Evolutionary conservation across 352 stramenopile genomes (phyloP).

Genomic region (Aphanomyces astaci): DNA sequence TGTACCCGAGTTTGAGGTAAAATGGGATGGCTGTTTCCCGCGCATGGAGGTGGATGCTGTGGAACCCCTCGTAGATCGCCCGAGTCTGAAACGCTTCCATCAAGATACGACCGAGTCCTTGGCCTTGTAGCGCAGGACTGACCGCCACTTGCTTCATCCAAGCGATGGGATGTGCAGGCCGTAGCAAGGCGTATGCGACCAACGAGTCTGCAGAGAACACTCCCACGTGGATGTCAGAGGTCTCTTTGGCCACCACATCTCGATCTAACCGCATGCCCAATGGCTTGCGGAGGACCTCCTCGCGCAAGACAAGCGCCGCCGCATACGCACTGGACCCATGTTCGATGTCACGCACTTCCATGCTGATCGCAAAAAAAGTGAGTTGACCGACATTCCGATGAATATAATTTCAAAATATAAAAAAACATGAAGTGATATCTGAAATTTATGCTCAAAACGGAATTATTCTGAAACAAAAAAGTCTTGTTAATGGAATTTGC

Average conservation of each 20-base stretch:
- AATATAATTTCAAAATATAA: too few species aligned
- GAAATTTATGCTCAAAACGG: too few species aligned
- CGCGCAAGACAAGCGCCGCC: constrained; percentile 2
- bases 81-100: constrained; percentile 9
- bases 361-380: background rate
- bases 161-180: background rate
- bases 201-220: background rate
- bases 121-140: background rate
- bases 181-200: constrained; percentile 9
- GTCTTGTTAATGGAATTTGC: too few species aligned
- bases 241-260: constrained; percentile 5
- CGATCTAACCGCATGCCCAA: constrained; percentile 1
- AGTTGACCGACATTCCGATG: too few species aligned
- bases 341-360: constrained; percentile 7
- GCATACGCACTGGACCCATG: constrained; percentile 12
- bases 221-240: constrained; percentile 12
- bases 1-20: constrained; percentile 21
- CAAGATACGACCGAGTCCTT: constrained; percentile 17
- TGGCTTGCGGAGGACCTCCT: constrained; percentile 19
- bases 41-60: constrained; percentile 12
- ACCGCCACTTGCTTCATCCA: constrained; percentile 24
- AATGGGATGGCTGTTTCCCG: constrained; percentile 7
- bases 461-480: too few species aligned
- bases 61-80: background rate
- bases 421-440: too few species aligned